Evolutionary conservation across 2,329 filamentous ascomycete species (phyloP), one percentile per base, ranked within the genome.

Genomic region (Pyricularia sp.): DNA sequence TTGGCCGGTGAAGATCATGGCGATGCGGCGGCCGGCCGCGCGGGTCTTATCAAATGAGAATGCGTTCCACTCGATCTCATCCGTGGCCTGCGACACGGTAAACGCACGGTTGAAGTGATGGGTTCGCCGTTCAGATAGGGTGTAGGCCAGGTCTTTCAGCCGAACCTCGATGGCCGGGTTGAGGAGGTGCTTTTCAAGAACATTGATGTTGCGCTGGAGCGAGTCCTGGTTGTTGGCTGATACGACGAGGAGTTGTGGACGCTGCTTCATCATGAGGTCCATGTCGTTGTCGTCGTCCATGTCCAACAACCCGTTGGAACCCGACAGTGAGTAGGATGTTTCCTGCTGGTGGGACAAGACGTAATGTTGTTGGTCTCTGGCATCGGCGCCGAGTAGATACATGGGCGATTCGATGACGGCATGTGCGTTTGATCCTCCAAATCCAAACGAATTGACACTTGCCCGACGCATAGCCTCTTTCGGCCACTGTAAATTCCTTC

Each of bases 1-100:
- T 64, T 79, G 77, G 26, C 77, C 77, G 12, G 74, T 77, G 71
- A 78, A 79, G 4, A 78, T 72, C 65, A 76, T 73, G 14, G 70
- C 72, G 67, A 65, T 25, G 30, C 64, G 64, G 20, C 20, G 64
- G 26, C 30, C 64, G 20, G 30, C 33, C 7, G 64, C 64, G 5
- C 64, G 30, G 20, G 28, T 33, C 23, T n/a, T 65, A 4, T 23
- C 33, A 7, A 42, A 20, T 3, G 33, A n/a, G 20, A 31, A 31
- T 4, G 30, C 64, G 20, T 65, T 65, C 20, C 33, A 33, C 12
- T 64, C 14, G 26, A 65, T 63, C 61, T 68, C 20, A 11, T 65
- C 30, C 14, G 50, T 17, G 14, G 50, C 28, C 26, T 7, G 28
- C 30, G 64, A 42, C 30, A 65, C 64, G 14, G 30, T 42, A 26